Evolutionary conservation across 208 protist genomes (phyloP).

Genomic region (Crithidia mellificae): DNA sequence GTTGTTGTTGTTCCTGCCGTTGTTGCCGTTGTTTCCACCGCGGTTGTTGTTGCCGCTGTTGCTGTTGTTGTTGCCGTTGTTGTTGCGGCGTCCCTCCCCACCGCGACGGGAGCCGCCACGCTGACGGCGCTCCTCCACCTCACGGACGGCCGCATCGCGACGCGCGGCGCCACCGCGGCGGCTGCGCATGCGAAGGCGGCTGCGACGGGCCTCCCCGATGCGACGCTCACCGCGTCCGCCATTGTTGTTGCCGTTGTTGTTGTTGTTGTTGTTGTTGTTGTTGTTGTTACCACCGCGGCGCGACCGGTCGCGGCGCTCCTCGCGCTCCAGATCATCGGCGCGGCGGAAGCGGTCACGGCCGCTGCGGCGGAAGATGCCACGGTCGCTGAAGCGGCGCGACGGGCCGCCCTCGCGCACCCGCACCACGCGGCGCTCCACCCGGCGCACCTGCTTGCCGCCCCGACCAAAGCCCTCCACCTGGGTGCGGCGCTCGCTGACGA

Average conservation of each 20-base stretch:
- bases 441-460: conserved; percentile 66
- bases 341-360: conserved; percentile 77
- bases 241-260: too few species aligned
- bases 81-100: conserved; percentile 6
- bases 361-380: conserved; percentile 59
- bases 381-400: conserved; percentile 63
- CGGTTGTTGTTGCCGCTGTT: conserved; percentile 16
- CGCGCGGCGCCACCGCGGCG: conserved; percentile 15
- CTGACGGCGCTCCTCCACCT: conserved; percentile 28
- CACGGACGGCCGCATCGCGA: conserved; percentile 8
- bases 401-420: neutral
- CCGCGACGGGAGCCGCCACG: conserved; percentile 8
- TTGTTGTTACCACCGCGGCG: conserved; percentile 35
- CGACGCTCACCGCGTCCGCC: conserved; percentile 1
- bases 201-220: conserved; percentile 9
- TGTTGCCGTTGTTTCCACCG: neutral
- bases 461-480: conserved; percentile 83
- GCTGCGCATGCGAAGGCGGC: conserved; percentile 29
- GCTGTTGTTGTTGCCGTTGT: conserved; percentile 15
- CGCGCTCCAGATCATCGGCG: conserved; percentile 72
- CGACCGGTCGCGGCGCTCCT: conserved; percentile 57
- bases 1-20: conserved; percentile 9
- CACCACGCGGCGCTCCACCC: conserved; percentile 36
- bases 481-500: conserved; percentile 76
- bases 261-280: too few species aligned